A percentile compares a stretch with the other conserved stretches of the same genome.
Conservation (phyloP, 2,329 filamentous ascomycete genomes). For the Fusarium devonianum region DNA sequence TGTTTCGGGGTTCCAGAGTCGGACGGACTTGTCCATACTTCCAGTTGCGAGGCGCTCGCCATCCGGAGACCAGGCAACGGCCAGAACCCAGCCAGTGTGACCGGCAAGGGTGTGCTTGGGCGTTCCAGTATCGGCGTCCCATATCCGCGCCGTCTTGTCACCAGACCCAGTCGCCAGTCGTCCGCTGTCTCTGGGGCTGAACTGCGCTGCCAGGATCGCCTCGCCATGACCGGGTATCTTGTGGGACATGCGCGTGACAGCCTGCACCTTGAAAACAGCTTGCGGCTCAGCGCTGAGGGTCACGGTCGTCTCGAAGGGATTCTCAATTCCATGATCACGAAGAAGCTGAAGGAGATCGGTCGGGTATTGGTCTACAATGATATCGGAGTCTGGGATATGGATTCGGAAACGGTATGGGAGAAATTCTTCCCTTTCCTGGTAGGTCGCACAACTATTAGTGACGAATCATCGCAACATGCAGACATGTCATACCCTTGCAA, state of each 20-base stretch:
- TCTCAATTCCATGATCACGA: constrained; percentile 63
- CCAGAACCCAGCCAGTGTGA: constrained; percentile 87
- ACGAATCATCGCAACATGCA: background rate
- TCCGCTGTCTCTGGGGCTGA: constrained; percentile 79
- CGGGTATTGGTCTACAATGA: constrained; percentile 64
- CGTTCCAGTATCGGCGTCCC: constrained; percentile 94
- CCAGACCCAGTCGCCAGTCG: constrained; percentile 88
- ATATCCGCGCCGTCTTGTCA: constrained; percentile 89
- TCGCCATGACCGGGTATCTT: constrained; percentile 91
- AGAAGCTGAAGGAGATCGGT: constrained; percentile 62
- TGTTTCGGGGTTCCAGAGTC: constrained; percentile 85
- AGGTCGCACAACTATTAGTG: constrained; percentile 1
- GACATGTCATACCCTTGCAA: constrained; percentile 68
- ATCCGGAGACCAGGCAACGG: constrained; percentile 87
- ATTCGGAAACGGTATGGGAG: constrained; percentile 69
- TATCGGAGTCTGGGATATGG: constrained; percentile 61
- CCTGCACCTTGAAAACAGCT: constrained; percentile 91
- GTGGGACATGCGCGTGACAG: constrained; percentile 87
- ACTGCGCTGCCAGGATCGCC: constrained; percentile 84
- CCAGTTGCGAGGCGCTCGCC: constrained; percentile 83
- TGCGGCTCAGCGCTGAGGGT: constrained; percentile 76
- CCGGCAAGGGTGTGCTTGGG: constrained; percentile 85
- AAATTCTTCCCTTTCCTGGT: constrained; percentile 63
- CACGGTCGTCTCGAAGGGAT: constrained; percentile 63
- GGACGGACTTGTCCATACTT: constrained; percentile 91